Percentiles rank a stretch among this genome's conserved stretches.
Conservation (phyloP, 2,329 filamentous ascomycete species). For the Leptosphaerulina australis region DNA sequence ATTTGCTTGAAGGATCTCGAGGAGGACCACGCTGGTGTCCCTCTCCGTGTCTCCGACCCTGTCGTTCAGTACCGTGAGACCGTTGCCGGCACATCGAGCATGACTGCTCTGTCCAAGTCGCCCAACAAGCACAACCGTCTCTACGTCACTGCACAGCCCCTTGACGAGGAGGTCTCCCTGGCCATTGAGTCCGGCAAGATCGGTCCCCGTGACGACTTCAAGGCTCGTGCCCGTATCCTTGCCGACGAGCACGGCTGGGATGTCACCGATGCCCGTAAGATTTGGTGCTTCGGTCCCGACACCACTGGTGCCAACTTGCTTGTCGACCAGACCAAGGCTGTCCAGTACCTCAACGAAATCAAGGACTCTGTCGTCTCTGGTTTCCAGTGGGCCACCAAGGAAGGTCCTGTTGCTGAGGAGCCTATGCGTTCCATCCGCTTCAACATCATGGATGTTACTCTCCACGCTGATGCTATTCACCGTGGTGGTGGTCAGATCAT, state of each 20-base stretch:
- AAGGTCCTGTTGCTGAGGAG: conserved; percentile 98
- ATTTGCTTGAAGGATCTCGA: conserved; percentile 99
- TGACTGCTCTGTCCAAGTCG: conserved; percentile 97
- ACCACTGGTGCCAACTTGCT: conserved; percentile 97
- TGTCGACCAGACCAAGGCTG: conserved; percentile 99
- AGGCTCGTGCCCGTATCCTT: conserved; percentile 92
- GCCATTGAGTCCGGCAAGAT: conserved; percentile 94
- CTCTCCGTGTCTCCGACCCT: conserved; percentile 95
- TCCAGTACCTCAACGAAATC: conserved; percentile 99
- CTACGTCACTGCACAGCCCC: conserved; percentile 90
- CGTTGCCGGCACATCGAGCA: conserved; percentile 81
- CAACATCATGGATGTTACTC: conserved; percentile 99
- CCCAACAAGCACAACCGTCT: conserved; percentile 99
- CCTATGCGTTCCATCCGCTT: conserved; percentile 96
- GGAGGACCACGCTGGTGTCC: conserved; percentile 98
- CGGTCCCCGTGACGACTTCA: conserved; percentile 96
- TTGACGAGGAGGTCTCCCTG: conserved; percentile 87
- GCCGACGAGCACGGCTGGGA: conserved; percentile 99
- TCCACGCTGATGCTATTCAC: conserved; percentile 99
- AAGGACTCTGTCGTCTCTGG: conserved; percentile 99
- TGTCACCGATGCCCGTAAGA: conserved; percentile 99
- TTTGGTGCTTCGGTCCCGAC: conserved; percentile 99
- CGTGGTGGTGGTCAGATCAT: conserved; percentile 99
- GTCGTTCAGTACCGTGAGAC: conserved; percentile 99
- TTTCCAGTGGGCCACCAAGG: conserved; percentile 99